A percentile compares a stretch with the other conserved stretches of the same genome.
These are phyloP conservation scores for Danielia oregonensis DNA, from an alignment of 805 yeast species.

Conservation along the genomic window DNA sequence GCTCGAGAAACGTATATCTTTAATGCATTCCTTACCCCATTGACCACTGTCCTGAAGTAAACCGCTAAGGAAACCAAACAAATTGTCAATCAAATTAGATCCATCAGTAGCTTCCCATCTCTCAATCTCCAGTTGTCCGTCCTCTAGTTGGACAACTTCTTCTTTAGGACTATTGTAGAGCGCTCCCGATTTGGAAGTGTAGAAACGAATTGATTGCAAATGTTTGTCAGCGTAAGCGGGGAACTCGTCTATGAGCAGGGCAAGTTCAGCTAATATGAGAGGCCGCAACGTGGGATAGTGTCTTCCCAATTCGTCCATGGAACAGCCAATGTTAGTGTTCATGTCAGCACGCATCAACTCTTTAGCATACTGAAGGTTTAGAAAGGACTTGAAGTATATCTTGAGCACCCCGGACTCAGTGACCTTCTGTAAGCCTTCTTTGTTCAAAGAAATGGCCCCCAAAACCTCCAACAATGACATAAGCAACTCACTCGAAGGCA, in stretches of 20 bases:
- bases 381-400: constrained; percentile 49
- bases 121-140: constrained; percentile 34
- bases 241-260: constrained; percentile 40
- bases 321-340: constrained; percentile 55
- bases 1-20: constrained; percentile 35
- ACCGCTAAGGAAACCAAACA: constrained; percentile 48
- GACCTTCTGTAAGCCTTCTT: constrained; percentile 63
- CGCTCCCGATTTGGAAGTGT: constrained; percentile 34
- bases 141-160: constrained; percentile 38
- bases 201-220: constrained; percentile 43
- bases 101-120: constrained; percentile 53
- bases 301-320: constrained; percentile 76
- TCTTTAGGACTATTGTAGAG: constrained; percentile 44
- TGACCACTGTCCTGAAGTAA: constrained; percentile 50
- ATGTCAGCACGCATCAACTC: constrained; percentile 48
- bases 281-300: constrained; percentile 77
- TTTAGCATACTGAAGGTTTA: constrained; percentile 46
- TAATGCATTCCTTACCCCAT: constrained; percentile 39
- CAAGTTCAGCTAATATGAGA: constrained; percentile 47
- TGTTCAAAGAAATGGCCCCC: constrained; percentile 79
- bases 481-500: constrained; percentile 56
- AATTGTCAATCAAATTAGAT: constrained; percentile 47
- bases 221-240: constrained; percentile 31
- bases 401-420: constrained; percentile 35
- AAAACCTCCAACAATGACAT: constrained; percentile 61